A percentile compares a stretch with the other conserved stretches of the same genome.
Conservation (phyloP, 108 stramenopile species). For the Discostella stelligeroides region DNA sequence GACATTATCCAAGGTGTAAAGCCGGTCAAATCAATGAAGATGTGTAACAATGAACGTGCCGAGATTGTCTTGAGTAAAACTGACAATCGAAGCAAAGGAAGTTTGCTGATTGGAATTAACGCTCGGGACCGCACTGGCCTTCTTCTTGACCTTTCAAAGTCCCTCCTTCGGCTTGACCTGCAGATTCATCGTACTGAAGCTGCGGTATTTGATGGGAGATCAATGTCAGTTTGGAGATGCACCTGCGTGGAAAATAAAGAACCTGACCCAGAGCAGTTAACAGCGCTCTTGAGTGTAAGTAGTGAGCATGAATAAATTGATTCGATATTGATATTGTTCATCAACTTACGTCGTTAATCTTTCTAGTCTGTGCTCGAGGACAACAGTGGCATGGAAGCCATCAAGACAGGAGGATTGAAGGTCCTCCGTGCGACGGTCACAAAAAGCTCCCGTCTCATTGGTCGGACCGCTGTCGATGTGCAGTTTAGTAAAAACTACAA, state of each 20-base stretch:
- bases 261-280: constrained; percentile 69
- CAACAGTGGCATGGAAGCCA: constrained; percentile 53
- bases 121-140: constrained; percentile 54
- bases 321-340: not conserved
- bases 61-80: too few species aligned
- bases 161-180: constrained; percentile 54
- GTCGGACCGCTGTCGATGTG: constrained; percentile 56
- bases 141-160: constrained; percentile 73
- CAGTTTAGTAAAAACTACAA: constrained; percentile 69
- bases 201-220: constrained; percentile 60
- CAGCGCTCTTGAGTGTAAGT: constrained; percentile 56
- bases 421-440: constrained; percentile 75
- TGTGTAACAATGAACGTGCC: too few species aligned
- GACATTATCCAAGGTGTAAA: too few species aligned
- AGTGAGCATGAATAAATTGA: not conserved
- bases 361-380: constrained; percentile 50
- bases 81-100: too few species aligned
- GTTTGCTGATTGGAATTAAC: constrained; percentile 46
- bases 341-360: not conserved
- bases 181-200: constrained; percentile 81
- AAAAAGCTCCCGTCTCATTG: constrained; percentile 54
- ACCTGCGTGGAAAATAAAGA: constrained; percentile 53
- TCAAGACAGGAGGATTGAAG: constrained; percentile 62
- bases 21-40: too few species aligned
- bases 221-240: constrained; percentile 84